Conservation (phyloP, 352 stramenopile species). For the Pythium apleroticum region DNA sequence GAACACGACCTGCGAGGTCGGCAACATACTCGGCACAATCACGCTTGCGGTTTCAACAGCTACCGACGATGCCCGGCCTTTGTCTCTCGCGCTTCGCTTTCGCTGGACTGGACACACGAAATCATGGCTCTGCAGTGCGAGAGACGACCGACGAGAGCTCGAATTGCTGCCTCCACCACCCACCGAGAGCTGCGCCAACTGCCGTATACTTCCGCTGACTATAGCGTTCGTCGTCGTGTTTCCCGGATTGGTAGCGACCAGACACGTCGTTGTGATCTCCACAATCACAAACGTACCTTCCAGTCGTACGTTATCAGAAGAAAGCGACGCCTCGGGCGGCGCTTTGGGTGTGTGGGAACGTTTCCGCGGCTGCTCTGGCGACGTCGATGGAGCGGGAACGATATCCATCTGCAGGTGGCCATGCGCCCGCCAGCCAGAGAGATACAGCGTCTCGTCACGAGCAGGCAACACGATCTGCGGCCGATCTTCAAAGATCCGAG, state of each 20-base stretch:
- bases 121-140: constrained; percentile 12
- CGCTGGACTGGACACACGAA: constrained; percentile 23
- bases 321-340: not conserved
- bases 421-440: constrained; percentile 19
- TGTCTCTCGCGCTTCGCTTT: not conserved
- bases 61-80: not conserved
- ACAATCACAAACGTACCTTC: constrained; percentile 23
- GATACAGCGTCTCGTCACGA: constrained; percentile 16
- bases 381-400: not conserved
- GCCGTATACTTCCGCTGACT: not conserved
- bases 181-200: not conserved
- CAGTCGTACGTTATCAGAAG: constrained; percentile 6
- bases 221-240: not conserved
- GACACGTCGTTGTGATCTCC: constrained; percentile 24
- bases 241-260: not conserved
- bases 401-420: constrained; percentile 29
- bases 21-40: constrained; percentile 11
- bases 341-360: constrained; percentile 1
- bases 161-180: constrained; percentile 8
- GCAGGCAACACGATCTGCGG: constrained; percentile 7
- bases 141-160: constrained; percentile 4
- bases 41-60: not conserved
- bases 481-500: constrained; percentile 44
- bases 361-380: constrained; percentile 12
- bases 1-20: constrained; percentile 33